These are phyloP conservation scores for Penicillium expansum DNA, from an alignment of 2,329 filamentous ascomycete species.

Conservation along the genomic window DNA sequence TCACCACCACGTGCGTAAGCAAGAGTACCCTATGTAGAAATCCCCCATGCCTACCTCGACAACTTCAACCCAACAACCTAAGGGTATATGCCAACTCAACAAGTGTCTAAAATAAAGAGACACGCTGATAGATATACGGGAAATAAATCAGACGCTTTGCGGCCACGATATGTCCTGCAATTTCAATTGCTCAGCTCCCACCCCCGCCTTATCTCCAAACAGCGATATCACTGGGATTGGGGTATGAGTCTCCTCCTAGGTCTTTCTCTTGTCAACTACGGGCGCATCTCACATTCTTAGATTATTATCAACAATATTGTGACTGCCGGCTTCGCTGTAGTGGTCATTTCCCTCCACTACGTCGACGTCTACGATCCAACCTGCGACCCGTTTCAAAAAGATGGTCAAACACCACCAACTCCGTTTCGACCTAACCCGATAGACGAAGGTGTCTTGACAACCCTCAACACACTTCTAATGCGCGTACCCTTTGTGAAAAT, in stretches of 20 bases:
- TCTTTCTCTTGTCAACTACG: not conserved
- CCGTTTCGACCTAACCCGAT: constrained; percentile 5
- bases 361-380: constrained; percentile 1
- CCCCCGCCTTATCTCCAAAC: not conserved
- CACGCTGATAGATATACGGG: not conserved
- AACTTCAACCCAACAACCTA: not conserved
- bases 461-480: not conserved
- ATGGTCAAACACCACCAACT: not conserved
- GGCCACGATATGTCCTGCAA: not conserved
- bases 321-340: constrained; percentile 3
- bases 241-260: too few species aligned
- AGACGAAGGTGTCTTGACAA: not conserved
- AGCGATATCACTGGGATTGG: not conserved
- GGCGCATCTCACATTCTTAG: not conserved
- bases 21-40: not conserved
- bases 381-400: constrained; percentile 2
- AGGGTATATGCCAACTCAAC: not conserved
- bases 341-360: constrained; percentile 4
- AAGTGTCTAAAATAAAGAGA: not conserved
- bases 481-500: not conserved
- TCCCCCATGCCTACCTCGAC: not conserved
- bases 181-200: not conserved
- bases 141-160: not conserved
- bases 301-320: constrained; percentile 9
- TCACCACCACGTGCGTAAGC: not conserved